Percentiles rank a stretch among this genome's conserved stretches.
These are phyloP conservation scores for Aethionema arabicum DNA, from an alignment of 345 rosid genomes.

Conservation along the genomic window DNA sequence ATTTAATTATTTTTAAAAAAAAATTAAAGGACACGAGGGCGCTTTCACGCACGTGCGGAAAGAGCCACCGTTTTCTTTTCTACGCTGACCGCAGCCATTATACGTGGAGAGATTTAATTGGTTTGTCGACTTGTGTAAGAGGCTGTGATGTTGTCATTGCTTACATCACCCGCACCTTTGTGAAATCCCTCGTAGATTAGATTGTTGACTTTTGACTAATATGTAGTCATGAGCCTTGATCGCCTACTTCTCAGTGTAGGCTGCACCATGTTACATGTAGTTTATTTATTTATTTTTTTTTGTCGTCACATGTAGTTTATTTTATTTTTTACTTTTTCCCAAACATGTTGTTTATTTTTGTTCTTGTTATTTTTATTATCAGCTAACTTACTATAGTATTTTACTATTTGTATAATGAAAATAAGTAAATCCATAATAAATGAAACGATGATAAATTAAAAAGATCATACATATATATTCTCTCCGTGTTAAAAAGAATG, in stretches of 20 bases:
- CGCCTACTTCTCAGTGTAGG: conserved; percentile 27
- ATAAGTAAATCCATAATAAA: no score
- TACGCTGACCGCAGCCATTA: conserved; percentile 39
- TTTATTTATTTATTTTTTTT: conserved; percentile 18
- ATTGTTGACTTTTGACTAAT: conserved; percentile 41
- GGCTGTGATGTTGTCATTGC: conserved; percentile 35
- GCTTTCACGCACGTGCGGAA: conserved; percentile 35
- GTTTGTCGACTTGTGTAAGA: conserved; percentile 15
- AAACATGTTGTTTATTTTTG: no score
- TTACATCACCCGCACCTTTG: conserved; percentile 34
- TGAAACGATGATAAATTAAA: no score
- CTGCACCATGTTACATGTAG: no score
- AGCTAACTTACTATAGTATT: no score
- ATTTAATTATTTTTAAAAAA: background rate
- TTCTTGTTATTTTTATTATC: no score
- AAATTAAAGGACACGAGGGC: conserved; percentile 28
- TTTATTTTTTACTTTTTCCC: background rate
- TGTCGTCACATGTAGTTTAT: conserved; percentile 1
- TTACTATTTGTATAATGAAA: no score
- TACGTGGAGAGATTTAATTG: conserved; percentile 19
- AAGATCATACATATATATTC: no score
- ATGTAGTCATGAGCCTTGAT: conserved; percentile 20
- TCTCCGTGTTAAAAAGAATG: no score
- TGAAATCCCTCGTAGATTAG: background rate
- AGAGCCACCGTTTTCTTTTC: conserved; percentile 36